Base-by-base conservation (phyloP, 2,329 filamentous ascomycete genomes). In the Didymella pinodella region DNA sequence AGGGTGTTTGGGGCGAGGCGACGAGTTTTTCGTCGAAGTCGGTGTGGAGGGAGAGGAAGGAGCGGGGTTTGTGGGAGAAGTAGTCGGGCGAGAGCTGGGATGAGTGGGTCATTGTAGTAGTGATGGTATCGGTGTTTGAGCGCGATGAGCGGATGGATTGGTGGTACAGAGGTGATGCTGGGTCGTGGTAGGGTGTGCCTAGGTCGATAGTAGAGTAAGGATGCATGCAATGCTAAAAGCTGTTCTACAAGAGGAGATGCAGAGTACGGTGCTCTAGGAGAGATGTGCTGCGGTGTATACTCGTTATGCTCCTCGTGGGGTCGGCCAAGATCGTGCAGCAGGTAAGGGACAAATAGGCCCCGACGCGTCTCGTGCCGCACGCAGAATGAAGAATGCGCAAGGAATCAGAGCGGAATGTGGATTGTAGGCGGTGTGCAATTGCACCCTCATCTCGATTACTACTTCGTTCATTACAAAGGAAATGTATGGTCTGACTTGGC, bases 371-470 rank as follows among this genome's bases (percentile, higher is more conserved):
- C n/a, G 29, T 20, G 12, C 43, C 29, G 49, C 49, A 41, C 36
- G 18, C 8, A 26, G 26, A 8, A 7, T 26, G 18, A 43, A 48
- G 22, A 40, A 22, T 41, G 26, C 12, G 28, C n/a, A 20, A 22
- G 45, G 18, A 22, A 20, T 14, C 22, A 8, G 4, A 36, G 16
- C 31, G 55, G 55, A 57, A 57, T 57, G 55, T 45, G 25, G 10
- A 50, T 50, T 10, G 45, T 38, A 45, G 22, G 45, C 38, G 26
- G 36, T 18, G 31, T 48, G 47, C 48, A 48, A 45, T 29, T 57
- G 45, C 55, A 57, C 44, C 20, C 7, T 56, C 48, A 48, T 48
- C 48, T 52, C 54, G 36, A 29, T 56, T 50, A 14, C 52, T 34
- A 43, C 36, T 31, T 31, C 11, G 28, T 29, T 51, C 41, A 36